phyloP scores from a whole-genome alignment of 371 early-diverging fungal species.

The Parasitella parasitica region DNA sequence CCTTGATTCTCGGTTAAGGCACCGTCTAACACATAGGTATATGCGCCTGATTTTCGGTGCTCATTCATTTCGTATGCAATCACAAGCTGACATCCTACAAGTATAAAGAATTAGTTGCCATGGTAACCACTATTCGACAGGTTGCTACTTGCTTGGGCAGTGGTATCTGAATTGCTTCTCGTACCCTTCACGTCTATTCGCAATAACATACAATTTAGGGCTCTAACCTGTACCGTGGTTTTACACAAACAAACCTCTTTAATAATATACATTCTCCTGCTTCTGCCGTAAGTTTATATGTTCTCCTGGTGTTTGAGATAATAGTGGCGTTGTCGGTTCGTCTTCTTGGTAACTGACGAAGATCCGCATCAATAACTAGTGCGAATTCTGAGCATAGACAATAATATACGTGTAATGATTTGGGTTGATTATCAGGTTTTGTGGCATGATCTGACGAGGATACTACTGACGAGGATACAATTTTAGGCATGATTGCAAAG shows the following conservation, averaged over 20 bases:
- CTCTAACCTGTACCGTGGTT: neutral
- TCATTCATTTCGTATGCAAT: conserved; percentile 65
- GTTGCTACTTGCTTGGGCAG: conserved; percentile 50
- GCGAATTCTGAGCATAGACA: conserved; percentile 76
- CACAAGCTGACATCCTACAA: conserved; percentile 49
- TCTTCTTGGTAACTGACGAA: conserved; percentile 61
- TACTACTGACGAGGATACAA: conserved; percentile 63
- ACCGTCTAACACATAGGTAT: conserved; percentile 63
- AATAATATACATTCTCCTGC: conserved; percentile 45
- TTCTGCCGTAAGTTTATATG: conserved; percentile 61
- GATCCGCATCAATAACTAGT: conserved; percentile 63
- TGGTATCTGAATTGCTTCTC: conserved; percentile 65
- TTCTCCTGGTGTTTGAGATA: conserved; percentile 59
- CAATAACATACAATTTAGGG: neutral
- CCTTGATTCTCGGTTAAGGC: conserved; percentile 64
- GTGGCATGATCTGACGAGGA: conserved; percentile 63
- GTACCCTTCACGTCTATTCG: conserved; percentile 47
- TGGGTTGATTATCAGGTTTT: conserved; percentile 30
- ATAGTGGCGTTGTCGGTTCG: conserved; percentile 66
- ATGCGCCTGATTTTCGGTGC: conserved; percentile 54
- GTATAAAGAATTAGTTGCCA: neutral
- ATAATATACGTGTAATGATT: conserved; percentile 66
- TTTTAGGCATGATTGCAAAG: conserved; percentile 66
- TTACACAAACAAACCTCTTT: conserved; percentile 36
- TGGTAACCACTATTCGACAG: neutral